A percentile compares a stretch with the other conserved stretches of the same genome.
phyloP scores from a whole-genome alignment of 2,329 filamentous ascomycete species.

The Epichloe aotearoae region DNA sequence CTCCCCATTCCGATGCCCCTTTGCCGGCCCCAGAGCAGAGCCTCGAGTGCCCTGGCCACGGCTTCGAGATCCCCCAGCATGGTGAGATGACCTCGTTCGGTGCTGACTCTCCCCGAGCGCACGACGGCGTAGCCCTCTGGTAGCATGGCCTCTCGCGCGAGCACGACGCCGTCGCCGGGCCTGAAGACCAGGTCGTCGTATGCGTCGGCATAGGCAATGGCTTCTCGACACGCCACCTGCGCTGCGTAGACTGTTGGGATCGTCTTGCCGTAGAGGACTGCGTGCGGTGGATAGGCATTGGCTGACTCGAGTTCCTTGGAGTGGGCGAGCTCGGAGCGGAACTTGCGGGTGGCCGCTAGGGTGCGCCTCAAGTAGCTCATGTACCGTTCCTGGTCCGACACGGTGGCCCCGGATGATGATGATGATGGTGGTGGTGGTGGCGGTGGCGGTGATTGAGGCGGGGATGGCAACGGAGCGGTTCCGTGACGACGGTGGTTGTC shows the following conservation, averaged over 20 bases:
- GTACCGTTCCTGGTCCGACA: constrained; percentile 20
- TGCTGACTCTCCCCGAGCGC: constrained; percentile 60
- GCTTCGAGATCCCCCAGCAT: constrained; percentile 74
- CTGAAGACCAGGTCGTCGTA: constrained; percentile 84
- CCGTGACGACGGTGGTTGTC: not conserved
- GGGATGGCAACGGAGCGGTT: constrained; percentile 12
- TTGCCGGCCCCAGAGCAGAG: constrained; percentile 50
- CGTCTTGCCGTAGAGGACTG: constrained; percentile 75
- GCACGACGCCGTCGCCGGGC: constrained; percentile 76
- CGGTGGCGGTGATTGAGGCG: constrained; percentile 5
- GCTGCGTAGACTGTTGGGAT: constrained; percentile 77
- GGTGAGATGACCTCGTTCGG: constrained; percentile 76
- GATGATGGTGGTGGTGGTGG: constrained; percentile 5
- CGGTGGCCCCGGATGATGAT: constrained; percentile 3
- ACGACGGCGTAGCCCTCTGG: constrained; percentile 66
- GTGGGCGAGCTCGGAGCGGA: constrained; percentile 63
- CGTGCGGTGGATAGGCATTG: constrained; percentile 73
- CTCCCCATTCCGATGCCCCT: constrained; percentile 59
- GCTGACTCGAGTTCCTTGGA: constrained; percentile 39
- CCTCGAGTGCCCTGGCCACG: constrained; percentile 60
- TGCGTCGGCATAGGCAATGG: constrained; percentile 60
- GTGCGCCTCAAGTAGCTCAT: constrained; percentile 61
- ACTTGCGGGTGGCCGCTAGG: constrained; percentile 55
- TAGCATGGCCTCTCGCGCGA: constrained; percentile 75
- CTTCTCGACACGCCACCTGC: constrained; percentile 57